These are phyloP conservation scores for Apiospora koreana DNA, from an alignment of 2,329 filamentous ascomycete genomes.

Conservation along the genomic window DNA sequence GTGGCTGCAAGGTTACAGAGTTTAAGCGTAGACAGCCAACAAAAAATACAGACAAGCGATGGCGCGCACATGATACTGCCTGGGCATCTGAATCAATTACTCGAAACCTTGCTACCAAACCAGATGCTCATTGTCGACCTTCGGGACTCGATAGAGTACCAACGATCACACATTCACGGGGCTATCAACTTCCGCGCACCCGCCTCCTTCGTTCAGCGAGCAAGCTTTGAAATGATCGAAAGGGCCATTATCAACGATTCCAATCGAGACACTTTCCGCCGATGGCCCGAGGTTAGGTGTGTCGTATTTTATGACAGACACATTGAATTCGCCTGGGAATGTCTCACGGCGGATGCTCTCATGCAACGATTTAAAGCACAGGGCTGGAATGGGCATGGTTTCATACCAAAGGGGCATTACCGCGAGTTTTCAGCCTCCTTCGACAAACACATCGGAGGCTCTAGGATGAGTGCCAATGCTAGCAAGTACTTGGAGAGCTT, in stretches of 20 bases:
- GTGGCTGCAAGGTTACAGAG: constrained; percentile 46
- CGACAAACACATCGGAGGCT: constrained; percentile 49
- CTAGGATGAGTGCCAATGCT: constrained; percentile 42
- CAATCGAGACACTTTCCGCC: constrained; percentile 46
- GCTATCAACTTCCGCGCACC: constrained; percentile 55
- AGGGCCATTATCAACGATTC: constrained; percentile 50
- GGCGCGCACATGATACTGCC: constrained; percentile 51
- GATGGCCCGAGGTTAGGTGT: constrained; percentile 48
- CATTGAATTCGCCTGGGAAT: constrained; percentile 52
- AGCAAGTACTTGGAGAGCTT: constrained; percentile 42
- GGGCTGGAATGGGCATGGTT: constrained; percentile 53
- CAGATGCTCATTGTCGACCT: constrained; percentile 53
- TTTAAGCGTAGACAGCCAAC: constrained; percentile 41
- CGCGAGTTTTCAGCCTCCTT: constrained; percentile 56
- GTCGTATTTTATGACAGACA: constrained; percentile 55
- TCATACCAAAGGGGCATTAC: constrained; percentile 58
- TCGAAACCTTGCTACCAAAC: constrained; percentile 50
- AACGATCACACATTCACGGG: constrained; percentile 52
- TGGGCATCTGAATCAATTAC: constrained; percentile 49
- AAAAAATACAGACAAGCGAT: constrained; percentile 28
- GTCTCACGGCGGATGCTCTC: constrained; percentile 48
- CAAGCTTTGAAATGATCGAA: constrained; percentile 53
- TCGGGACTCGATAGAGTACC: constrained; percentile 47
- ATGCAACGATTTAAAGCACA: constrained; percentile 45
- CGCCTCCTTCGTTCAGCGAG: constrained; percentile 47